Conservation (phyloP, 2,329 filamentous ascomycete genomes). For the Leptodontidium sp. region DNA sequence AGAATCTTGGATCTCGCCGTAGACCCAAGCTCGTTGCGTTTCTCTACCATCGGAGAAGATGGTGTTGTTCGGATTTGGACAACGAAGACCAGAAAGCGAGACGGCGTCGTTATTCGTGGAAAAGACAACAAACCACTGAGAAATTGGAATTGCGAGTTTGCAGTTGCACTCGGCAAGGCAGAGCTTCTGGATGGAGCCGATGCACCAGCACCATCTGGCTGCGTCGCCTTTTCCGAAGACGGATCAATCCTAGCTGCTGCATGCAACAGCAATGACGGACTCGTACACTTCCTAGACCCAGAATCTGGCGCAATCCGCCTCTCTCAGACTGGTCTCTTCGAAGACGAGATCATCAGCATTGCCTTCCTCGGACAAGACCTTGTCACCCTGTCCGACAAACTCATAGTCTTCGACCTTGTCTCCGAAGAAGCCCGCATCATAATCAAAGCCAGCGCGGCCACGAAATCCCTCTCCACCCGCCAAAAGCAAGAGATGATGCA, state of each 20-base stretch:
- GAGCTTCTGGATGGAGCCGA: conserved; percentile 46
- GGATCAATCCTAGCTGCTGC: conserved; percentile 82
- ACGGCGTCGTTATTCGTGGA: conserved; percentile 71
- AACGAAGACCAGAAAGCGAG: conserved; percentile 72
- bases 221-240: conserved; percentile 82
- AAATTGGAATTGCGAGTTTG: conserved; percentile 77
- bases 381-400: conserved; percentile 75
- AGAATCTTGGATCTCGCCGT: conserved; percentile 76
- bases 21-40: conserved; percentile 73
- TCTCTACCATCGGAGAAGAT: conserved; percentile 87
- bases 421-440: conserved; percentile 76
- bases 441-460: conserved; percentile 60
- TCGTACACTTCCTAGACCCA: conserved; percentile 80
- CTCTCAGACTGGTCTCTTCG: conserved; percentile 73
- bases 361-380: conserved; percentile 77
- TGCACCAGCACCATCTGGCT: conserved; percentile 57
- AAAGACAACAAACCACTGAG: conserved; percentile 65
- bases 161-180: conserved; percentile 57
- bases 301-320: conserved; percentile 71
- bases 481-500: conserved; percentile 62
- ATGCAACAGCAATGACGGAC: conserved; percentile 63
- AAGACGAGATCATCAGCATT: conserved; percentile 70
- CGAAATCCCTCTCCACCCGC: conserved; percentile 44
- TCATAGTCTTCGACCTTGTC: conserved; percentile 87
- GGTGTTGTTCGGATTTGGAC: conserved; percentile 82